Conservation (phyloP, 75 land plant genomes). For the Selaginella tamariscina region DNA sequence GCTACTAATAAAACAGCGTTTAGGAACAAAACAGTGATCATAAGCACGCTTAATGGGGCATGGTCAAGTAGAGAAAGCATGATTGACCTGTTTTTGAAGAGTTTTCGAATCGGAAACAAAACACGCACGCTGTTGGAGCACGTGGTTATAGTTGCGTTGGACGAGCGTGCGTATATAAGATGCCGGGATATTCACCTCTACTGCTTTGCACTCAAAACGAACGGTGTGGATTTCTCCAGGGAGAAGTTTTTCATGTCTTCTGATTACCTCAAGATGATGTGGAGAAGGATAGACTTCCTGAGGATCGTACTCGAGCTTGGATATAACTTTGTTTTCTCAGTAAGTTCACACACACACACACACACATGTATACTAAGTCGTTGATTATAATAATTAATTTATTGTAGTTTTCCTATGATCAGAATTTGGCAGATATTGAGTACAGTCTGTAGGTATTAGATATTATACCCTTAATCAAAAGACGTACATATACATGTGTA, state of each 20-base stretch:
- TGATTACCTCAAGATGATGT: constrained; percentile 10
- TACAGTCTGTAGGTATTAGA: no score
- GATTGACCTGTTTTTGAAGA: constrained; percentile 4
- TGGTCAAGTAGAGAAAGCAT: background rate
- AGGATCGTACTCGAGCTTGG: background rate
- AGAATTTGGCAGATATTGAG: no score
- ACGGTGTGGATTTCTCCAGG: background rate
- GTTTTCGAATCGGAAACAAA: background rate
- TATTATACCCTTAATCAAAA: no score
- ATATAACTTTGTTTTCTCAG: constrained; percentile 4
- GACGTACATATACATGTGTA: no score
- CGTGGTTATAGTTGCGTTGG: constrained; percentile 1
- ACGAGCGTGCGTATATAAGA: background rate
- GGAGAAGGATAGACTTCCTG: constrained; percentile 2
- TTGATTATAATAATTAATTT: background rate
- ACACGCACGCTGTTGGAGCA: background rate
- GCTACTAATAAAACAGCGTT: constrained; percentile 2
- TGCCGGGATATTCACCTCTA: background rate
- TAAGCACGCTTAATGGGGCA: background rate
- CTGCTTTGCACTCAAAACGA: constrained; percentile 3
- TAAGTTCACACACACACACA: background rate
- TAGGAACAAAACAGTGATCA: constrained; percentile 9
- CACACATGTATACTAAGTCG: no score
- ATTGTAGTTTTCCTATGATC: background rate
- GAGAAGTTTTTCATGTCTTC: background rate